phyloP scores from a whole-genome alignment of 805 yeast genomes.

The Maudiozyma saulgeensis region DNA sequence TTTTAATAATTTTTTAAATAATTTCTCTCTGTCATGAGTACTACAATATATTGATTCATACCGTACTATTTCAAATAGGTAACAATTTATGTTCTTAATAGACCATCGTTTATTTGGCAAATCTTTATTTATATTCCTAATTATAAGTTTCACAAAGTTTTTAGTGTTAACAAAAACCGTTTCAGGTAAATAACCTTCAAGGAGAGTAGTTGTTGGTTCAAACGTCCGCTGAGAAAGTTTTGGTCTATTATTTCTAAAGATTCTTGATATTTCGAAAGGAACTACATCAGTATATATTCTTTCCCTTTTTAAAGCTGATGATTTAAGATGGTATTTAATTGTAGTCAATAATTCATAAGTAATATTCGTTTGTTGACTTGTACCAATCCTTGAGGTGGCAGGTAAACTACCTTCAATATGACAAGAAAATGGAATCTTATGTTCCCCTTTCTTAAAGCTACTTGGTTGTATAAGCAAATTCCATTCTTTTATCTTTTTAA shows the following conservation, averaged over 20 bases:
- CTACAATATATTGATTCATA: not conserved
- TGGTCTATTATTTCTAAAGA: not conserved
- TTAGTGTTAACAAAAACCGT: not conserved
- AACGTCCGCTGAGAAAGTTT: not conserved
- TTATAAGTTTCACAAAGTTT: not conserved
- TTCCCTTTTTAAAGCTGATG: not conserved
- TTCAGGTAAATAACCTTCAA: not conserved
- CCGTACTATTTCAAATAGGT: not conserved
- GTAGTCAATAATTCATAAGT: not conserved
- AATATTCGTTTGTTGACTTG: not conserved
- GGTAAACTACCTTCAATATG: not conserved
- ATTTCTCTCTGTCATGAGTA: not conserved
- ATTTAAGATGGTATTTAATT: not conserved
- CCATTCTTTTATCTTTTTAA: not conserved
- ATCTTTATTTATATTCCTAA: not conserved
- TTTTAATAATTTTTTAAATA: not conserved
- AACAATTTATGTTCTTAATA: not conserved
- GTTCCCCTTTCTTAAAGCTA: not conserved
- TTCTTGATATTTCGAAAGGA: not conserved
- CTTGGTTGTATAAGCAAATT: not conserved
- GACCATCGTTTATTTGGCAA: not conserved
- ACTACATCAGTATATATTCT: not conserved
- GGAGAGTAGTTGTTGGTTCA: not conserved
- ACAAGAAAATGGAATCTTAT: not conserved
- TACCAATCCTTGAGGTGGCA: not conserved